Percentiles rank a stretch among this genome's conserved stretches.
phyloP scores from a whole-genome alignment of 139 green algal species.

The Chlorella sp. region DNA sequence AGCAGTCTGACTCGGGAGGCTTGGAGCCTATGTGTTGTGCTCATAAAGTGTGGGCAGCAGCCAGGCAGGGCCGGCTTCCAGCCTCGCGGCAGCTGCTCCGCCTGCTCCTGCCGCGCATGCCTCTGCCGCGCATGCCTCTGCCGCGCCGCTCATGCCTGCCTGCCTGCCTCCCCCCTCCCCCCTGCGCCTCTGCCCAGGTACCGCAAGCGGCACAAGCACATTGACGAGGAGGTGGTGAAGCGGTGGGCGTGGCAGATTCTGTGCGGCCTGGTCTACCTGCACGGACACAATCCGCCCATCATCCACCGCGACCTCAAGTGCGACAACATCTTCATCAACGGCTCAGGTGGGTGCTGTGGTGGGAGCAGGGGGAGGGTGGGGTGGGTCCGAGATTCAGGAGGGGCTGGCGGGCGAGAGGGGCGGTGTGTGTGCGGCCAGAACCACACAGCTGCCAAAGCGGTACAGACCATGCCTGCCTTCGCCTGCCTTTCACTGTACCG shows the following conservation, averaged over 20 bases:
- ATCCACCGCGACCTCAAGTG: constrained; percentile 94
- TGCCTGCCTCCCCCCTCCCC: not conserved
- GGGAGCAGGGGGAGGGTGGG: not conserved
- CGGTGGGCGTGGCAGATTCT: constrained; percentile 98
- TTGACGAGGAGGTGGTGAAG: constrained; percentile 92
- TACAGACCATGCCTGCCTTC: not conserved
- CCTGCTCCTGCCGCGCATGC: not conserved
- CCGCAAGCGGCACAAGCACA: constrained; percentile 93
- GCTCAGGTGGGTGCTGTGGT: constrained; percentile 52
- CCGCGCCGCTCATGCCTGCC: not conserved
- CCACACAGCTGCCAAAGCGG: not conserved
- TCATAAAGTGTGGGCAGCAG: too few species aligned
- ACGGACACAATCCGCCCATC: constrained; percentile 90
- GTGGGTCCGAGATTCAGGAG: not conserved
- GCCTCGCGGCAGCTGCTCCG: not conserved
- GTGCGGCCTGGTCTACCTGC: constrained; percentile 96
- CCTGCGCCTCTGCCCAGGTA: constrained; percentile 68
- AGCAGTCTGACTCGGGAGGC: not conserved
- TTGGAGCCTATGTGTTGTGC: too few species aligned
- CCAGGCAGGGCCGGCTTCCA: too few species aligned
- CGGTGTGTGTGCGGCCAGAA: too few species aligned
- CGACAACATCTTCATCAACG: constrained; percentile 98
- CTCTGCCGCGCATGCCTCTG: not conserved
- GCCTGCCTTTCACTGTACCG: not conserved
- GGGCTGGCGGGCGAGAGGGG: not conserved